Base-by-base conservation (phyloP, 176 grass and related monocot species). In the Areca catechu region DNA sequence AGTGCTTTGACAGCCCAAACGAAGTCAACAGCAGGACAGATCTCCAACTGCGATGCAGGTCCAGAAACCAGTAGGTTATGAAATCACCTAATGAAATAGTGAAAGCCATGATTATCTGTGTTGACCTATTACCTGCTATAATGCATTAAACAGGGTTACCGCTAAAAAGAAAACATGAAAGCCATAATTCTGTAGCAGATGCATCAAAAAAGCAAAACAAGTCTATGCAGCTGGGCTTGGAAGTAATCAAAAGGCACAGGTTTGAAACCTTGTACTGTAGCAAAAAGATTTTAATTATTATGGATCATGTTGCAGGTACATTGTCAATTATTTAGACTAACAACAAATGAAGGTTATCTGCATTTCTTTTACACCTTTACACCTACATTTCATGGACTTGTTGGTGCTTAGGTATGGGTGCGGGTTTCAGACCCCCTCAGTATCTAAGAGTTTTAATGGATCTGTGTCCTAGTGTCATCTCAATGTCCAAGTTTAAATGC, bases 51-150 rank as follows among this genome's bases (percentile, higher is more conserved):
- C 28, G n/a, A 54, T 43, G 22, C 65, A 5, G 34, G 57, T 37
- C 49, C 58, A 50, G 55, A 68, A 7, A 75, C 24, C 50, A 54
- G 78, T 85, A 30, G 66, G 73, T 81, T 61, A 61, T 17, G 16
- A 61, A 25, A 27, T 20, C n/a, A 19, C 50, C 34, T 74, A 19
- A 56, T 80, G 43, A 67, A 51, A 15, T 48, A 19, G 15, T 20
- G 19, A 23, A 48, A 68, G 51, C 24, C 15, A n/a, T 21, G 34
- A 43, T 19, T 68, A 17, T 21, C 48, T 22, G 0, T 22, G 15
- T 17, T 68, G 17, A 68, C 17, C 22, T 4, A 2, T 43, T 28
- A 4, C 34, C 18, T 56, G 16, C 56, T 15, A 54, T 56, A 19
- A 20, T 66, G 49, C 28, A 5, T 5, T 48, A 20, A 48, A 16